Evolutionary conservation across 345 rosid genomes (phyloP), one percentile per base, ranked within the genome.

Genomic region (Garcia nutans): DNA sequence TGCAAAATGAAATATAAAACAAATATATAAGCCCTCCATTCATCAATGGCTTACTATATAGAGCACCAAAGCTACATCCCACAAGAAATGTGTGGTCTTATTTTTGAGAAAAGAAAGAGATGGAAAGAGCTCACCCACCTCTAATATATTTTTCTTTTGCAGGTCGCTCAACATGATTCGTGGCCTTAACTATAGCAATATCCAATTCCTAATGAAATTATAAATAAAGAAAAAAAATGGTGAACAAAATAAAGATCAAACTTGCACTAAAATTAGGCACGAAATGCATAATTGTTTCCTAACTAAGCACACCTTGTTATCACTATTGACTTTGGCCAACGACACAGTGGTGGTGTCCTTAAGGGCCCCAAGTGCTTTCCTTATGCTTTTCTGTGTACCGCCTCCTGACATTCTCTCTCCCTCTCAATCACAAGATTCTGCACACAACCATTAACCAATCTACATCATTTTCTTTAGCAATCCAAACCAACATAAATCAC

Each of bases 301-400:
- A 61, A 66, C 72, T 20, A 76, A 49, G 45, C 23, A 7, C 74
- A 95, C 99, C 99, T 96, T 96, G 77, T 93, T 93, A 75, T 88
- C 98, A 74, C 99, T 96, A 74, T 93, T 93, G 80, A 96, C 98
- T 85, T 93, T 96, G 60, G 98, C 99, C 88, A 96, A 89, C 64
- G 98, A 92, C 85, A 96, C 98, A 23, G 99, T 93, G 76, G 99
- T 93, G 59, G 97, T 84, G 77, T 96, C 99, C 87, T 96, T 96
- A 80, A 96, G 79, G 75, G 98, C 97, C 78, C 99, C 99, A 7
- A 96, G 89, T 71, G 96, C 97, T 87, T 92, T 96, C 80, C 99
- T 86, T 70, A 96, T 84, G 89, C 97, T 90, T 54, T 90, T 94
- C 83, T 91, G 95, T 20, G 92, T 88, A 54, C 96, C 98, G 33